Percentiles rank a stretch among this genome's conserved stretches.
Evolutionary conservation across 2,329 filamentous ascomycete genomes (phyloP).

Genomic region (Colletotrichum sp.): DNA sequence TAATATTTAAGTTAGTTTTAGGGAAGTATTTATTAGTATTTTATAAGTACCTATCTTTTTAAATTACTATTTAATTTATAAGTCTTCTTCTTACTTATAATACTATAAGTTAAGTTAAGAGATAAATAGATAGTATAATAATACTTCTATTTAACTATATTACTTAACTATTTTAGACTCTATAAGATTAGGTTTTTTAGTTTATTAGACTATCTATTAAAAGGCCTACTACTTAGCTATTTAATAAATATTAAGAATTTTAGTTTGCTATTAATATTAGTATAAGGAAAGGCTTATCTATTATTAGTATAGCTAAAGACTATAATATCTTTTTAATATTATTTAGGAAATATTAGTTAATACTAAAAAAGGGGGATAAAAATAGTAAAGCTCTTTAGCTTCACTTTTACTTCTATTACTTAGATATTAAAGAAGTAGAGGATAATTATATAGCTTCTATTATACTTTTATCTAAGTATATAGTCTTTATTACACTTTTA

Average conservation of each 20-base stretch:
- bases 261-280: background rate
- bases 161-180: background rate
- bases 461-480: background rate
- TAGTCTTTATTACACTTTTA: background rate
- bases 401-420: background rate
- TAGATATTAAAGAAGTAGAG: background rate
- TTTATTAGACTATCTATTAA: background rate
- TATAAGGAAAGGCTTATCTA: background rate
- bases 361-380: background rate
- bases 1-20: background rate
- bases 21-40: background rate
- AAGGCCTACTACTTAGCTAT: background rate
- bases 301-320: background rate
- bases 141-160: background rate
- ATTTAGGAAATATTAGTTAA: background rate
- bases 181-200: background rate
- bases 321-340: background rate
- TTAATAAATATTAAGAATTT: background rate
- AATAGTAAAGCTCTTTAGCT: background rate
- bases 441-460: background rate
- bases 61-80: background rate
- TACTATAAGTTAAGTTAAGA: background rate
- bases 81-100: background rate
- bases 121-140: background rate
- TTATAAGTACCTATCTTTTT: background rate